Conservation (phyloP, 2,329 filamentous ascomycete genomes). For the Microcyclosporella mali region DNA sequence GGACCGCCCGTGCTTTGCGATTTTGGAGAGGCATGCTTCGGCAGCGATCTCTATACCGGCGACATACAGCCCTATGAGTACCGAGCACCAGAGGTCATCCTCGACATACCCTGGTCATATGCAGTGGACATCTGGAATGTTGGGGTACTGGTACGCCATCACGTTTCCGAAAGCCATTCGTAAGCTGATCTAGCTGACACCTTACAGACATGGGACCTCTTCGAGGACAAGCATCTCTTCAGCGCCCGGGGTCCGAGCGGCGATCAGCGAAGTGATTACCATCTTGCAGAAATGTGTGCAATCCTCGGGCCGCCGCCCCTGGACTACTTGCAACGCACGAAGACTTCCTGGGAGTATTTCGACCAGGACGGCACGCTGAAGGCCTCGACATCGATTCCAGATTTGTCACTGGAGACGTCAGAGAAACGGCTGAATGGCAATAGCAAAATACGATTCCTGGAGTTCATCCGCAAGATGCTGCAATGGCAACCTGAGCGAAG, state of each 20-base stretch:
- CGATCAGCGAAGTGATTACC: slow-evolving; percentile 23
- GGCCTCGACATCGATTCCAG: not conserved
- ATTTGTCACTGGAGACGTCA: not conserved
- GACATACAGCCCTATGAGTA: slow-evolving; percentile 33
- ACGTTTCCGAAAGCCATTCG: not conserved
- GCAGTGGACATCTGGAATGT: slow-evolving; percentile 36
- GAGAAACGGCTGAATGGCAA: slow-evolving; percentile 6
- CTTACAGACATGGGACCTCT: slow-evolving; percentile 34
- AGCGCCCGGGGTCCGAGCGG: slow-evolving; percentile 15
- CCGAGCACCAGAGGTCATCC: slow-evolving; percentile 33
- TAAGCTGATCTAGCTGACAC: no score
- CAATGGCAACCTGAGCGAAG: slow-evolving; percentile 30
- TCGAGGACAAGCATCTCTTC: slow-evolving; percentile 33
- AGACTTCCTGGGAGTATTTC: slow-evolving; percentile 1
- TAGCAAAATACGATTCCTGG: slow-evolving; percentile 29
- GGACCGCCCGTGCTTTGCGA: slow-evolving; percentile 19
- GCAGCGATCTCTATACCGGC: slow-evolving; percentile 22
- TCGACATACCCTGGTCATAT: slow-evolving; percentile 31
- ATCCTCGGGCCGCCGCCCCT: slow-evolving; percentile 19
- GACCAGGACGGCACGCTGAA: slow-evolving; percentile 1
- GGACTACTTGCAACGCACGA: slow-evolving; percentile 10
- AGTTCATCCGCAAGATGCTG: slow-evolving; percentile 34
- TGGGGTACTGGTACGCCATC: not conserved
- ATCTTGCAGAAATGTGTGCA: slow-evolving; percentile 23
- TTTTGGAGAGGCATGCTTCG: slow-evolving; percentile 15